Evolutionary conservation across 371 early-diverging fungal genomes (phyloP), one percentile per base, ranked within the genome.

Genomic region (Apophysomyces elegans): DNA sequence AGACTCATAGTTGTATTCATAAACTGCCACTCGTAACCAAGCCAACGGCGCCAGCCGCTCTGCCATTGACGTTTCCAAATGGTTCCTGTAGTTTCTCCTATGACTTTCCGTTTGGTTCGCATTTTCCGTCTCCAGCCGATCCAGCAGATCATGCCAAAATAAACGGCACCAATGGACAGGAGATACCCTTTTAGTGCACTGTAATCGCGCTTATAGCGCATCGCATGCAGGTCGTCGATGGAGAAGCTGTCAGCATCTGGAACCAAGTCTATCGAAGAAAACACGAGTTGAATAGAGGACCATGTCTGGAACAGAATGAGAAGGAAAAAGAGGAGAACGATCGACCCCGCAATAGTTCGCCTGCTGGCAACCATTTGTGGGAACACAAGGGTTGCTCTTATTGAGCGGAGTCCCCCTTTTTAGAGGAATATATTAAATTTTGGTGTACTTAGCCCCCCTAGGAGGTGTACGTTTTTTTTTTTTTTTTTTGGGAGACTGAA

Each of bases 11-110:
- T 50, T 4, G 21, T 9, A 11, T 50, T 50, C 21, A 50, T n/a
- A 16, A 16, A 26, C 21, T 50, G 54, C 54, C 54, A 50, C 32
- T 50, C 54, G 54, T 50, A 50, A 26, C 21, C 21, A 21, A 50
- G 54, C 54, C 54, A 50, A 21, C 54, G 54, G 21, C 54, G 54
- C 54, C 54, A 50, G 54, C 54, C 21, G 21, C 11, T 21, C 54
- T 50, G 54, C 54, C 54, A 64, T 86, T 82, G 46, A 86, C 66
- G 46, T 74, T 70, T 56, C 70, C 62, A 54, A 81, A 68, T 43
- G 70, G 59, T 4, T 71, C 68, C 58, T 74, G 74, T 45, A 76
- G 73, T 56, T 71, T 62, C 0, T 80, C 67, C 7, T 86, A 68
- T 38, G 80, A 77, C 14, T 82, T 77, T 16, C 11, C 21, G 54